phyloP scores from a whole-genome alignment of 768 basidiomycete species.

The Tephrocybe sp. region DNA sequence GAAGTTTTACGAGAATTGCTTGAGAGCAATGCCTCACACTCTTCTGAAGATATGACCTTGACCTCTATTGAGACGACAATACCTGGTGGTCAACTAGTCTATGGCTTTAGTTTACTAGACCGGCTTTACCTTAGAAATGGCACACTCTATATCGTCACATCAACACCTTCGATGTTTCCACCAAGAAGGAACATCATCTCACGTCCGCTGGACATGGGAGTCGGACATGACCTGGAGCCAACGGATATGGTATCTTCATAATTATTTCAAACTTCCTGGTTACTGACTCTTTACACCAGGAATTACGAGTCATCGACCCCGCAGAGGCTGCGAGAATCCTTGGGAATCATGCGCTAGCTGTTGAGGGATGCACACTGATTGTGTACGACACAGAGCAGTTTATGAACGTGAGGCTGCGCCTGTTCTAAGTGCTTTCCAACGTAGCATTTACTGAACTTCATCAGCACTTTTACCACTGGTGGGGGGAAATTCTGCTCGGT shows the following conservation, averaged over 20 bases:
- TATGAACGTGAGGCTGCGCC: constrained; percentile 18
- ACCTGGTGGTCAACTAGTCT: constrained; percentile 38
- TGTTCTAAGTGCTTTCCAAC: no score
- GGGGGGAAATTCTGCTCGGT: constrained; percentile 27
- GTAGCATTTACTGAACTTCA: not conserved
- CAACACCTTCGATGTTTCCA: constrained; percentile 39
- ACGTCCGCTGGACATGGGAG: constrained; percentile 23
- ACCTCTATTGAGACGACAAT: constrained; percentile 25
- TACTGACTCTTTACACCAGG: constrained; percentile 3
- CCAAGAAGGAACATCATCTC: constrained; percentile 43
- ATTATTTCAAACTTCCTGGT: not conserved
- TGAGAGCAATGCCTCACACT: not conserved
- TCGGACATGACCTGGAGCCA: constrained; percentile 24
- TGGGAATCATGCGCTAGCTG: constrained; percentile 15
- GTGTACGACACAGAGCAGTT: constrained; percentile 23
- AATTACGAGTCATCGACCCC: constrained; percentile 19
- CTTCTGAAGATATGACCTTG: not conserved
- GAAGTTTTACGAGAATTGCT: not conserved
- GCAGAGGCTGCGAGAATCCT: constrained; percentile 14
- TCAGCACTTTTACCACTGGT: constrained; percentile 27
- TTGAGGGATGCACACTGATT: constrained; percentile 20
- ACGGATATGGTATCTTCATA: constrained; percentile 25
- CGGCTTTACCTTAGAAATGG: constrained; percentile 76
- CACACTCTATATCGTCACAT: constrained; percentile 67
- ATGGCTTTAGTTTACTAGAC: constrained; percentile 75